Evolutionary conservation across 23 red algal species (phyloP).

Genomic region (Rhodosorus marinus): DNA sequence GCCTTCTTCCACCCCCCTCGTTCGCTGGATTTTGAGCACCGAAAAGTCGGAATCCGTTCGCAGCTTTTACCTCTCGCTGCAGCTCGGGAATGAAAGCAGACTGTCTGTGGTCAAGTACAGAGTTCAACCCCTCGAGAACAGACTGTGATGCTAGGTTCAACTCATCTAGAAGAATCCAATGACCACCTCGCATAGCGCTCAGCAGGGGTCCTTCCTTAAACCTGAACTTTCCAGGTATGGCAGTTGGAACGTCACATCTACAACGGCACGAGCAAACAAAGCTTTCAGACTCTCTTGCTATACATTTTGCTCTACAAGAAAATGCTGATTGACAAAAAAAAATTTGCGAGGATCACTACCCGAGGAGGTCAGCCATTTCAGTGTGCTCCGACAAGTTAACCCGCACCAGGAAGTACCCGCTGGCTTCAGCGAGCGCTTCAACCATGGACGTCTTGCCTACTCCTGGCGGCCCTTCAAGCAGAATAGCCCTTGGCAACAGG

Average conservation of each 20-base stretch:
- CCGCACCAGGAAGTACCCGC: slow-evolving; percentile 23
- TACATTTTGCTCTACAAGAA: too few species aligned
- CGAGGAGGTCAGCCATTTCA: slow-evolving; percentile 90
- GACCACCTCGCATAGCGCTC: slow-evolving; percentile 30
- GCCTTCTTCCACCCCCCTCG: slow-evolving; percentile 47
- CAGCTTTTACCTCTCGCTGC: slow-evolving; percentile 18
- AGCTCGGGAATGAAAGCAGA: slow-evolving; percentile 49
- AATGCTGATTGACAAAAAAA: too few species aligned
- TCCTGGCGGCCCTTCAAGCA: slow-evolving; percentile 85
- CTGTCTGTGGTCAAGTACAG: slow-evolving; percentile 68
- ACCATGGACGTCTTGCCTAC: slow-evolving; percentile 81
- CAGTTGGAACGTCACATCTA: not conserved
- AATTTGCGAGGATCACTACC: too few species aligned
- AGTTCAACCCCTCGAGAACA: slow-evolving; percentile 93
- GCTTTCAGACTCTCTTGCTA: too few species aligned
- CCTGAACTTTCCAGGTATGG: slow-evolving; percentile 14
- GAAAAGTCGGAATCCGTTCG: slow-evolving; percentile 48
- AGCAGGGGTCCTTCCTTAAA: slow-evolving; percentile 66
- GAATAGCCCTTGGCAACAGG: slow-evolving; percentile 24
- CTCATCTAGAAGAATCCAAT: slow-evolving; percentile 91
- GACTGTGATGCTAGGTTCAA: slow-evolving; percentile 87
- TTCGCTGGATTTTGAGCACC: slow-evolving; percentile 77
- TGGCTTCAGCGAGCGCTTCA: slow-evolving; percentile 20
- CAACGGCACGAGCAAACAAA: too few species aligned
- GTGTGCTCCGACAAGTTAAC: slow-evolving; percentile 87